A percentile compares a stretch with the other conserved stretches of the same genome.
These are phyloP conservation scores for Piper betle DNA, from an alignment of 164 flowering plant genomes.

Conservation along the genomic window DNA sequence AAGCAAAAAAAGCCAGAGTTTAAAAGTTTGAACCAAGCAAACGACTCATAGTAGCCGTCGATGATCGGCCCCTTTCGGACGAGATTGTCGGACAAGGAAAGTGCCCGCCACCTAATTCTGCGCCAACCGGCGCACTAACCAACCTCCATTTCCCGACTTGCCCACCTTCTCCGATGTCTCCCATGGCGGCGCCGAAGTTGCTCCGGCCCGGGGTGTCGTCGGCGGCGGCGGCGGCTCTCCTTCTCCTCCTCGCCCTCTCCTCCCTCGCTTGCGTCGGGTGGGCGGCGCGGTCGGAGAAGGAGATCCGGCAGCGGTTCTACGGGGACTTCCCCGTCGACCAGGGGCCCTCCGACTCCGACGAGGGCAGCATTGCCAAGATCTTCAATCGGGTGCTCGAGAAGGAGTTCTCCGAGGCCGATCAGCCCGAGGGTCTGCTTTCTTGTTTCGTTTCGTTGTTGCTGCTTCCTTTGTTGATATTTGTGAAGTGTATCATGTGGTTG, in stretches of 20 bases:
- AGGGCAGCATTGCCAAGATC: slow-evolving; percentile 74
- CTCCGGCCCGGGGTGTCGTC: background rate
- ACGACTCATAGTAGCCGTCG: too few species aligned
- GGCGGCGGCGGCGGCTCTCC: background rate
- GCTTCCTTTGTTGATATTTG: background rate
- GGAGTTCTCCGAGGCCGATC: slow-evolving; percentile 85
- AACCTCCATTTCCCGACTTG: background rate
- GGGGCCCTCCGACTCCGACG: slow-evolving; percentile 39
- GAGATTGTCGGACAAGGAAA: too few species aligned
- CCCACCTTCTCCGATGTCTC: background rate
- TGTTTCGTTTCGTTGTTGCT: background rate
- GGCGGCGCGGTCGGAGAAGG: slow-evolving; percentile 58
- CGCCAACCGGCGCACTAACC: too few species aligned
- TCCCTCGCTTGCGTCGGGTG: background rate
- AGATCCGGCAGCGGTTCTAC: slow-evolving; percentile 68
- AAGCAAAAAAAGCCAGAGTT: too few species aligned
- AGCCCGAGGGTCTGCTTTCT: slow-evolving; percentile 50
- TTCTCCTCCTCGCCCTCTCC: background rate
- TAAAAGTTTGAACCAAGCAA: too few species aligned
- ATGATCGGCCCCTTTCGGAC: too few species aligned
- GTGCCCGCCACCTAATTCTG: too few species aligned
- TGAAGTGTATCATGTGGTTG: background rate
- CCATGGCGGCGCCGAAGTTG: background rate
- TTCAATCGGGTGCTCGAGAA: slow-evolving; percentile 87
- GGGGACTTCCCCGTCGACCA: slow-evolving; percentile 45